A percentile compares a stretch with the other conserved stretches of the same genome.
Conservation (phyloP, 495 filamentous ascomycete species). For the Penicillium nucicola region DNA sequence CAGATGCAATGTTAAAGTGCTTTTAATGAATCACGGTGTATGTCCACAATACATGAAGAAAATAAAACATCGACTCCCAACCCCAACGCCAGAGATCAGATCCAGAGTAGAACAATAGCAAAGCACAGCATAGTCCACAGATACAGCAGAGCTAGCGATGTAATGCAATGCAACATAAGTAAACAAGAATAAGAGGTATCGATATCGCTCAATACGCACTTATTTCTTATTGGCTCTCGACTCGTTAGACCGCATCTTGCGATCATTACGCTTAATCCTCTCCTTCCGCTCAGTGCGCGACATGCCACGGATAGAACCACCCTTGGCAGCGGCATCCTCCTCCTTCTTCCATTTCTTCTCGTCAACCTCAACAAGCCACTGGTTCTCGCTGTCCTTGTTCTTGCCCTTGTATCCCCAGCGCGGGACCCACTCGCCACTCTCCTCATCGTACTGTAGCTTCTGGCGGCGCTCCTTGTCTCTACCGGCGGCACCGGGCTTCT, state of each 20-base stretch:
- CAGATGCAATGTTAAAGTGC: slow-evolving; percentile 15
- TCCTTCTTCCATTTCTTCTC: slow-evolving; percentile 68
- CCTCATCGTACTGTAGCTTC: slow-evolving; percentile 82
- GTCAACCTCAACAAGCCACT: slow-evolving; percentile 91
- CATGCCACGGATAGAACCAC: slow-evolving; percentile 58
- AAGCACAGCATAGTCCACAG: not conserved
- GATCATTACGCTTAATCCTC: slow-evolving; percentile 64
- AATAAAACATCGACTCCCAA: slow-evolving; percentile 22
- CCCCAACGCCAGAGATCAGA: slow-evolving; percentile 23
- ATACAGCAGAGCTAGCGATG: not conserved
- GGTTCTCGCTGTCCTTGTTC: slow-evolving; percentile 72
- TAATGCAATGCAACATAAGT: slow-evolving; percentile 10
- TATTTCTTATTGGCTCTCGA: slow-evolving; percentile 45
- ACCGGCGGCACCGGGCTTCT: slow-evolving; percentile 37
- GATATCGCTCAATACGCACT: not conserved
- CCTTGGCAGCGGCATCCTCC: slow-evolving; percentile 54
- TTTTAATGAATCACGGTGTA: slow-evolving; percentile 18
- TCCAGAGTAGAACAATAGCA: slow-evolving; percentile 1
- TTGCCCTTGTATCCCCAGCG: slow-evolving; percentile 94
- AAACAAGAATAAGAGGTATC: slow-evolving; percentile 1
- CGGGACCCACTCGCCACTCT: slow-evolving; percentile 80
- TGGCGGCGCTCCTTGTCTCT: slow-evolving; percentile 63
- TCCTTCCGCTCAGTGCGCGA: slow-evolving; percentile 62
- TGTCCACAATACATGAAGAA: slow-evolving; percentile 10
- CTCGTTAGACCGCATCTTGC: slow-evolving; percentile 66